Conservation (phyloP, 2,329 filamentous ascomycete species). For the Colletotrichum destructivum region DNA sequence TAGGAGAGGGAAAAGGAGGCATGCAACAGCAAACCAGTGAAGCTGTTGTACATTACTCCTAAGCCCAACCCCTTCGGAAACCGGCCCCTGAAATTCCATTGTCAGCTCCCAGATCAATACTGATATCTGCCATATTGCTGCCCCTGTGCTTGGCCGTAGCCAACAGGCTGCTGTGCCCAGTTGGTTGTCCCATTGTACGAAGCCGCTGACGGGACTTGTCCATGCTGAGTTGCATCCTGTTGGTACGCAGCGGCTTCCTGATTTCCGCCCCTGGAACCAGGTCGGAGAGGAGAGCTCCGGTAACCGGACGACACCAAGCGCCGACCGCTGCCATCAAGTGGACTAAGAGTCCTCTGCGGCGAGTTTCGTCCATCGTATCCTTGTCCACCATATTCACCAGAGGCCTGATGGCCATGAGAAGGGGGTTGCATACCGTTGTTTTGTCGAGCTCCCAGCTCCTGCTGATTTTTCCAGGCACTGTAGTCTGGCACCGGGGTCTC, state of each 20-base stretch:
- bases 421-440: conserved; percentile 54
- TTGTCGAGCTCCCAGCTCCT: conserved; percentile 49
- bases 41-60: not conserved
- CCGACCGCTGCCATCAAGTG: conserved; percentile 58
- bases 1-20: not conserved
- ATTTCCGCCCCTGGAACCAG: conserved; percentile 59
- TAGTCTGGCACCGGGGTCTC: conserved; percentile 77
- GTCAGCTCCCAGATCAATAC: conserved; percentile 46
- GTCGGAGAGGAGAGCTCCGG: conserved; percentile 67
- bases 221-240: conserved; percentile 34
- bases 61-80: conserved; percentile 38
- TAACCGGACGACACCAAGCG: conserved; percentile 61
- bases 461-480: conserved; percentile 65
- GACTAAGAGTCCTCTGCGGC: conserved; percentile 60
- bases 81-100: conserved; percentile 29
- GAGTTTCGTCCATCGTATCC: conserved; percentile 41
- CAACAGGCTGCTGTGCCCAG: conserved; percentile 50
- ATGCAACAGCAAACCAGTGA: not conserved
- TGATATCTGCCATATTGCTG: conserved; percentile 57
- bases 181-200: conserved; percentile 42
- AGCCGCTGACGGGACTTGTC: conserved; percentile 11
- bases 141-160: conserved; percentile 51
- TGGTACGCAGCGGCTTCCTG: conserved; percentile 58
- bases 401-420: conserved; percentile 58
- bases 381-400: conserved; percentile 58